Evolutionary conservation across 768 basidiomycete species (phyloP).

Genomic region (Tephrocybe sp.): DNA sequence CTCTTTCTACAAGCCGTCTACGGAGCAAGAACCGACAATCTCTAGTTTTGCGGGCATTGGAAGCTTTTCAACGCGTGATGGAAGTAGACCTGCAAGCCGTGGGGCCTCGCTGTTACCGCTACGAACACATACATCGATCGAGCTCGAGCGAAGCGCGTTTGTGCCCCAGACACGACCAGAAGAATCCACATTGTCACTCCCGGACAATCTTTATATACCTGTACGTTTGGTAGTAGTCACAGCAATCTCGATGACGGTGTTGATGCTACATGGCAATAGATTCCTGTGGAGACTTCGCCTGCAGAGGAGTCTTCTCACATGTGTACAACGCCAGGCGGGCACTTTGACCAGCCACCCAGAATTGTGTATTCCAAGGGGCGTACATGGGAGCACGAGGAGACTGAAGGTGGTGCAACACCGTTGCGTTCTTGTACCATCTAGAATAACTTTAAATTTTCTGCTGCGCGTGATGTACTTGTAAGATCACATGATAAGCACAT

Average conservation of each 20-base stretch:
- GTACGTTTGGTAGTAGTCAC: slow-evolving; percentile 1
- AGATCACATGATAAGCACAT: slow-evolving; percentile 6
- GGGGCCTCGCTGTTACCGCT: neutral
- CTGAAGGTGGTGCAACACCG: neutral
- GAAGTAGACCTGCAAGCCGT: neutral
- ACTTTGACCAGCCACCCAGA: slow-evolving; percentile 6
- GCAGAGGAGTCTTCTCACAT: slow-evolving; percentile 22
- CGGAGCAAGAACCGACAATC: neutral
- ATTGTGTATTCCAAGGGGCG: neutral
- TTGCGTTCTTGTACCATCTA: slow-evolving; percentile 4
- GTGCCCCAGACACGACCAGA: slow-evolving; percentile 1
- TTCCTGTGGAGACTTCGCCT: slow-evolving; percentile 17
- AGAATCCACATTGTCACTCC: slow-evolving; percentile 10
- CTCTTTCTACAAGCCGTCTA: slow-evolving; percentile 5
- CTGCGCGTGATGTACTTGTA: neutral
- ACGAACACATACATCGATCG: neutral
- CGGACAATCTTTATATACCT: slow-evolving; percentile 15
- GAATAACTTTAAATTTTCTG: neutral
- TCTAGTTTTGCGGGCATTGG: slow-evolving; percentile 11
- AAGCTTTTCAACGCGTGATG: neutral
- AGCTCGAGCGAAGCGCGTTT: neutral
- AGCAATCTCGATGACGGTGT: neutral
- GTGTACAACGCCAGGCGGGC: slow-evolving; percentile 16
- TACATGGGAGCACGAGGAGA: neutral
- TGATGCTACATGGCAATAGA: slow-evolving; percentile 1